These are phyloP conservation scores for Candida adriatica DNA, from an alignment of 805 yeast species.

Conservation along the genomic window DNA sequence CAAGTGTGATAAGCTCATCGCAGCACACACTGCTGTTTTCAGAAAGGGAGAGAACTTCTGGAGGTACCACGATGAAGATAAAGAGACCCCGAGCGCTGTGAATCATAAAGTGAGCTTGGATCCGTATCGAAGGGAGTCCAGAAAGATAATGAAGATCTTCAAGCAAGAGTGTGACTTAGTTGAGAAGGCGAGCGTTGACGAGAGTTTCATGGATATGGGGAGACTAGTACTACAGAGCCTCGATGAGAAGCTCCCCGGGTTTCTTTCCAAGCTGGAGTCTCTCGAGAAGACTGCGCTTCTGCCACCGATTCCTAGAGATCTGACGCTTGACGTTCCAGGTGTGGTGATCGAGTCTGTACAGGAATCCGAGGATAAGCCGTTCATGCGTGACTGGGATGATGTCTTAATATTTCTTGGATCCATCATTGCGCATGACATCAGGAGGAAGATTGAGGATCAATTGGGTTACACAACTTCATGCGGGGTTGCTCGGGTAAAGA, in stretches of 20 bases:
- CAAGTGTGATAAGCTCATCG: slow-evolving; percentile 69
- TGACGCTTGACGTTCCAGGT: slow-evolving; percentile 27
- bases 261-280: slow-evolving; percentile 20
- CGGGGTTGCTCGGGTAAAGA: slow-evolving; percentile 73
- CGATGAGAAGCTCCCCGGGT: slow-evolving; percentile 39
- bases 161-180: slow-evolving; percentile 56
- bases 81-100: slow-evolving; percentile 48
- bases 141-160: slow-evolving; percentile 68
- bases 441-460: slow-evolving; percentile 43
- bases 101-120: slow-evolving; percentile 82
- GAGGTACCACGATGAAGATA: slow-evolving; percentile 53
- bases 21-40: slow-evolving; percentile 93
- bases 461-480: slow-evolving; percentile 86
- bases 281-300: slow-evolving; percentile 16
- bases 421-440: slow-evolving; percentile 42
- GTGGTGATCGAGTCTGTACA: slow-evolving; percentile 10
- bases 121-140: slow-evolving; percentile 82
- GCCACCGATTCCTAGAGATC: slow-evolving; percentile 35
- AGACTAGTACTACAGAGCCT: slow-evolving; percentile 43
- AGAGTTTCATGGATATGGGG: slow-evolving; percentile 83
- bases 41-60: slow-evolving; percentile 79
- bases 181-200: slow-evolving; percentile 96
- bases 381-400: slow-evolving; percentile 71
- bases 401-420: slow-evolving; percentile 63
- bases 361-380: slow-evolving; percentile 8